phyloP scores from a whole-genome alignment of 2,329 filamentous ascomycete genomes.

The Trichoderma arundinaceum region DNA sequence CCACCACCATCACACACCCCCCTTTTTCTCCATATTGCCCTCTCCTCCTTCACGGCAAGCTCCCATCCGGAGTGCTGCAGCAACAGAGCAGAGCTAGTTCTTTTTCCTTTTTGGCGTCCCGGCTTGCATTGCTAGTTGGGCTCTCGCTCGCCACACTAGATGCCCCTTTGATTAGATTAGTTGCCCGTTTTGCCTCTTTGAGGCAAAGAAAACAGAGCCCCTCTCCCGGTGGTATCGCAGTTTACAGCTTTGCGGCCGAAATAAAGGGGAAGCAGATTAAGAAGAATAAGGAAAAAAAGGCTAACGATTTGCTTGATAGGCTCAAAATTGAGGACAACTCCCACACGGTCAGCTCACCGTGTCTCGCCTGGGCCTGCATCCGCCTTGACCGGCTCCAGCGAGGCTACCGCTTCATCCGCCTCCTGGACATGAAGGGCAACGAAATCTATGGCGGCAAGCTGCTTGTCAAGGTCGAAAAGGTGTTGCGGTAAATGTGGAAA shows the following conservation, averaged over 20 bases:
- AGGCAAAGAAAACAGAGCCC: neutral
- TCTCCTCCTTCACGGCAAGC: neutral
- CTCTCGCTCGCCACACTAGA: neutral
- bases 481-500: conserved; percentile 40
- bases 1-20: neutral
- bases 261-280: neutral
- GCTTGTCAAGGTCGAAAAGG: conserved; percentile 60
- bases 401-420: conserved; percentile 61
- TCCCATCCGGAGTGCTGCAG: conserved; percentile 13
- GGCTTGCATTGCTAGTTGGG: conserved; percentile 1
- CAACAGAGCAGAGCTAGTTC: neutral
- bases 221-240: neutral
- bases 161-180: neutral
- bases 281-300: neutral
- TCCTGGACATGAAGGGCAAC: conserved; percentile 54
- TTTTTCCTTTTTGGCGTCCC: neutral
- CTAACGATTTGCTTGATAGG: conserved; percentile 42
- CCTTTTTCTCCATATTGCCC: neutral
- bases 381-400: conserved; percentile 62
- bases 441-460: conserved; percentile 54
- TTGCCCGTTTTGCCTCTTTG: neutral
- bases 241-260: neutral
- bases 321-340: conserved; percentile 61
- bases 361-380: conserved; percentile 63
- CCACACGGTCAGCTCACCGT: conserved; percentile 45